Evolutionary conservation across 2,329 filamentous ascomycete genomes (phyloP).

Genomic region (Phialophora chinensis): DNA sequence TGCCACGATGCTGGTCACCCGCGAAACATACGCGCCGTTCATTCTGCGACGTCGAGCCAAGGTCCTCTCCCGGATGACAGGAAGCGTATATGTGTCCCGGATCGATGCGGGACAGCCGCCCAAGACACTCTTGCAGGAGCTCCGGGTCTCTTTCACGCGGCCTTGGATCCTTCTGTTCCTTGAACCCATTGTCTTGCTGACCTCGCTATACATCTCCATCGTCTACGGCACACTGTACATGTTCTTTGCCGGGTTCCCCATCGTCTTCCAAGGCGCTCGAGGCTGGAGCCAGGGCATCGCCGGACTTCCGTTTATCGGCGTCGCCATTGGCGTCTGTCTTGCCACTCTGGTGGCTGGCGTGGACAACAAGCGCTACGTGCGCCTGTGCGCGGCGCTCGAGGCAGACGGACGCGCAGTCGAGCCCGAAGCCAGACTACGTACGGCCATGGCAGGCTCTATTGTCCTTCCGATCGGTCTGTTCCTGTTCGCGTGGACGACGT

Average conservation of each 20-base stretch:
- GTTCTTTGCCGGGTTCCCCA: conserved; percentile 65
- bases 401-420: conserved; percentile 27
- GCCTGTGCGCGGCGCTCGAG: conserved; percentile 49
- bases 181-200: conserved; percentile 71
- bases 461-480: conserved; percentile 75
- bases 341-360: conserved; percentile 54
- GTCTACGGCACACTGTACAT: conserved; percentile 56
- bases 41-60: conserved; percentile 57
- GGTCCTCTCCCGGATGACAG: conserved; percentile 58
- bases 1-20: conserved; percentile 56
- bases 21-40: conserved; percentile 65
- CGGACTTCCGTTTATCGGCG: conserved; percentile 70
- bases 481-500: conserved; percentile 73
- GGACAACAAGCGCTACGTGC: conserved; percentile 56
- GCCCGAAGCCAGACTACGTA: conserved; percentile 59
- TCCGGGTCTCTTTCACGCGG: conserved; percentile 60
- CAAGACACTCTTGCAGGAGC: conserved; percentile 59
- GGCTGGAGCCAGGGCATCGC: conserved; percentile 66
- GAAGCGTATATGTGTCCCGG: conserved; percentile 62
- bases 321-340: conserved; percentile 57
- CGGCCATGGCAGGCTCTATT: conserved; percentile 56
- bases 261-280: conserved; percentile 67
- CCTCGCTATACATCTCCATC: conserved; percentile 61
- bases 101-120: conserved; percentile 47
- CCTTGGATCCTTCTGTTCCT: conserved; percentile 72